Base-by-base conservation (phyloP, 768 basidiomycete genomes). In the Mycena galopus region DNA sequence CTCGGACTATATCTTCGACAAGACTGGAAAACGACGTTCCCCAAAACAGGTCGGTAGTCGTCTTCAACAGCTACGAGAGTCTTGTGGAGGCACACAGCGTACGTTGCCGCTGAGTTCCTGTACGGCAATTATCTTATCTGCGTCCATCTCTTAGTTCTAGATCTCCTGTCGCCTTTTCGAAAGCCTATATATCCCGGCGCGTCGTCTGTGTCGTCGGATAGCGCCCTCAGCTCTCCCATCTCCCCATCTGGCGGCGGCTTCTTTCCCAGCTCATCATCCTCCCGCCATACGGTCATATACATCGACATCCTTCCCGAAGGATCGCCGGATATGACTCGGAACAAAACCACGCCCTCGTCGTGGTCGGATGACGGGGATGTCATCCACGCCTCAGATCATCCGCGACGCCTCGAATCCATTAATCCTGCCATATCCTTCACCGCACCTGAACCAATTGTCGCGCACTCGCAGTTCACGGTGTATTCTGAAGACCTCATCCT, bases 41-140 rank as follows among this genome's bases (percentile, higher is more conserved):
- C 88, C 93, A 33, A 94, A 94, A 79, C 93, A 94, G 80, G 93
- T 94, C 57, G 93, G 93, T 57, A 93, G 91, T 77, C 92, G 93
- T 63, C 84, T 94, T 27, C 93, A 94, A 78, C 93, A 94, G 77
- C 87, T 94, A 50, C 84, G 92, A 75, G 93, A 94, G 81, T 92
- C 92, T 1, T 87, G 90, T 75, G 89, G 91, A 59, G 92, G 92
- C 47, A 90, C 91, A 78, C 83, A 88, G 78, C 83, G 93, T 94
- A 79, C 81, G 92, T 87, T 30, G 30, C 35, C 51, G 17, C 50
- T 25, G n/a, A 59, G 5, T 59, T 25, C 25, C n/a, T 30, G 30
- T 2, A 12, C 29, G 61, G 55, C 58, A 67, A 73, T 35, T 50
- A 35, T 50, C 47, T 59, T 23, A 58, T 70, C 39, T 9, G 33